A percentile compares a stretch with the other conserved stretches of the same genome.
Evolutionary conservation across 192 early-diverging fungal species (phyloP).

Genomic region (Lobosporangium transversale): DNA sequence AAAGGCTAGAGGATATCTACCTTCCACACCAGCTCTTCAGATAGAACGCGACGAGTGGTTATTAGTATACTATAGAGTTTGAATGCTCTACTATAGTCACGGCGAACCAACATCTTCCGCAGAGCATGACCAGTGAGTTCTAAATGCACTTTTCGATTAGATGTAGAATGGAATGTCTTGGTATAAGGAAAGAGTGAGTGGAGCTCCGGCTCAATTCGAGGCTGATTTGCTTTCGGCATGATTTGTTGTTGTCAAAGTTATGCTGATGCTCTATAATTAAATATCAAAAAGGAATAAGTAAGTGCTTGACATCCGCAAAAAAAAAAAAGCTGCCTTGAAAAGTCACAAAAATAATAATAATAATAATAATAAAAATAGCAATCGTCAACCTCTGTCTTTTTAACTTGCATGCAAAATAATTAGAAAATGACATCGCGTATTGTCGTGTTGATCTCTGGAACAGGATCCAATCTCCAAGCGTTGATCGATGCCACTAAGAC

Average conservation of each 20-base stretch:
- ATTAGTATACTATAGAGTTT: conserved; percentile 18
- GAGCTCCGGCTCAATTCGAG: neutral
- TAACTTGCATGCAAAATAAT: neutral
- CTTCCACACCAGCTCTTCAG: conserved; percentile 42
- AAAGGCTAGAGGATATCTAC: too few relatives aligned
- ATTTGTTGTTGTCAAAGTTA: neutral
- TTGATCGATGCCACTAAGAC: conserved; percentile 82
- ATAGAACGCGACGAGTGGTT: neutral
- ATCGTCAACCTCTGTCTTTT: neutral
- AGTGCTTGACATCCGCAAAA: neutral
- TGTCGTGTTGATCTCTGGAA: conserved; percentile 95
- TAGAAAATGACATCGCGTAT: conserved; percentile 64
- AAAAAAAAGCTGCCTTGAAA: neutral
- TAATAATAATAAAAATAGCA: neutral
- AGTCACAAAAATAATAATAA: conserved; percentile 4
- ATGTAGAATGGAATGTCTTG: neutral
- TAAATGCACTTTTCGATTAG: neutral
- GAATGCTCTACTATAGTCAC: conserved; percentile 36
- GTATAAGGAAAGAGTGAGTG: conserved; percentile 7
- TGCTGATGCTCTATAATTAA: too few relatives aligned
- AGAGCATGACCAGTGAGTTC: conserved; percentile 23
- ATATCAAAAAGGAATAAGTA: too few relatives aligned
- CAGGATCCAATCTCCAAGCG: conserved; percentile 96
- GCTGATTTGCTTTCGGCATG: neutral
- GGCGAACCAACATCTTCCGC: conserved; percentile 8